These are phyloP conservation scores for Cryptococcus hybrid DNA, from an alignment of 1,284 basidiomycete species.

Conservation along the genomic window DNA sequence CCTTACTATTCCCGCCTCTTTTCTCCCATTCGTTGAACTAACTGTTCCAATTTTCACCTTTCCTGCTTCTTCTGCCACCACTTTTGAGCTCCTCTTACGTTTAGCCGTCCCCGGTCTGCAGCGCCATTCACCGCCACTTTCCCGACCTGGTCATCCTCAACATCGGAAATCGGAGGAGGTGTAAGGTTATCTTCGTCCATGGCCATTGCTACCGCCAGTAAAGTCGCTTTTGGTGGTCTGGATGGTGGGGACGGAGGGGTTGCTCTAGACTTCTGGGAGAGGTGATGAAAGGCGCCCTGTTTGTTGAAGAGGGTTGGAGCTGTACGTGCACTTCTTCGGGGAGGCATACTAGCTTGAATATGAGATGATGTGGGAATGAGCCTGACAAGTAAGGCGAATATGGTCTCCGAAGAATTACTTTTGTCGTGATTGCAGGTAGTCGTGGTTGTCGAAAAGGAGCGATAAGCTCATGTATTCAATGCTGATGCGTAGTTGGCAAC, in stretches of 20 bases:
- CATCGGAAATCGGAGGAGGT: not conserved
- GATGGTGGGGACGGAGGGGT: not conserved
- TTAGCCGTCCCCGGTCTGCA: not conserved
- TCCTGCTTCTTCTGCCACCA: constrained; percentile 1
- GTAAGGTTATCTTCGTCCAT: constrained; percentile 7
- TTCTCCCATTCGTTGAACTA: constrained; percentile 1
- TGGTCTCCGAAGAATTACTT: too few species aligned
- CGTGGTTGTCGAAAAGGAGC: too few species aligned
- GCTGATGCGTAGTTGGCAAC: too few species aligned
- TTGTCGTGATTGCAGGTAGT: too few species aligned
- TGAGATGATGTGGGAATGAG: too few species aligned
- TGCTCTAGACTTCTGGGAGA: not conserved
- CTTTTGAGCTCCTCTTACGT: not conserved
- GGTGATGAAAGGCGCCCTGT: not conserved
- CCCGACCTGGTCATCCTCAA: not conserved
- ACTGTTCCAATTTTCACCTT: not conserved
- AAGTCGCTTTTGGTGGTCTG: not conserved
- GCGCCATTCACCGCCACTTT: not conserved
- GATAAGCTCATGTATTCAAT: too few species aligned
- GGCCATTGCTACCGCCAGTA: not conserved
- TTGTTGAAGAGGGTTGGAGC: not conserved
- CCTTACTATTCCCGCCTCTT: constrained; percentile 10
- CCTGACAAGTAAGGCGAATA: too few species aligned
- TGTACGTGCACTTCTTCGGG: not conserved
- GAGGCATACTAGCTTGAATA: too few species aligned